Evolutionary conservation across 768 basidiomycete species (phyloP).

Genomic region (Lactarius tabidus): DNA sequence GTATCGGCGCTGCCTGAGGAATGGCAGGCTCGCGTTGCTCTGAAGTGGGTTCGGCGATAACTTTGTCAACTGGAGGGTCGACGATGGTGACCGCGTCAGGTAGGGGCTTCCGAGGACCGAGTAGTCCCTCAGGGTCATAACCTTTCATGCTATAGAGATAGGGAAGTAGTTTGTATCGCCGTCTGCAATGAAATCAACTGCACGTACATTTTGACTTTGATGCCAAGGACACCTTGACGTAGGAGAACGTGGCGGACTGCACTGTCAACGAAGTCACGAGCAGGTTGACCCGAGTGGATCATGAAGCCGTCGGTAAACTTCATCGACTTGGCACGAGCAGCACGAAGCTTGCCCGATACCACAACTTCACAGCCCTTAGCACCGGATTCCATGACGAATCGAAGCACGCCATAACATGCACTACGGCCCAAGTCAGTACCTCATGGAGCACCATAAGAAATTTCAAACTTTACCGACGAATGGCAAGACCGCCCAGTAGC

Average conservation of each 20-base stretch:
- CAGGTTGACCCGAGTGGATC: constrained; percentile 98
- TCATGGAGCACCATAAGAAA: not conserved
- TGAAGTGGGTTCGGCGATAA: constrained; percentile 82
- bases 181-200: not conserved
- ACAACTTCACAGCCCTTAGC: constrained; percentile 99
- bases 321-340: constrained; percentile 99
- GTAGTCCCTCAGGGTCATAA: constrained; percentile 85
- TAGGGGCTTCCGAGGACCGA: constrained; percentile 88
- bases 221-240: constrained; percentile 97
- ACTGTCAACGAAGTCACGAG: constrained; percentile 92
- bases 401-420: constrained; percentile 99
- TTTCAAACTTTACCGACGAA: constrained; percentile 71
- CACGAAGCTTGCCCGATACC: constrained; percentile 98
- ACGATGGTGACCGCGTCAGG: constrained; percentile 90
- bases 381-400: constrained; percentile 99
- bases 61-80: constrained; percentile 89
- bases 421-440: constrained; percentile 36
- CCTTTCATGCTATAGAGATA: constrained; percentile 80
- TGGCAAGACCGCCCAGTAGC: constrained; percentile 97
- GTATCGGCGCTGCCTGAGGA: constrained; percentile 46
- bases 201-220: constrained; percentile 98
- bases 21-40: constrained; percentile 73
- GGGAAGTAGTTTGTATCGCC: constrained; percentile 19
- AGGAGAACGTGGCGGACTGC: constrained; percentile 98
- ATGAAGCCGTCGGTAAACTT: constrained; percentile 99